A percentile compares a stretch with the other conserved stretches of the same genome.
Evolutionary conservation across 2,329 filamentous ascomycete species (phyloP).

Genomic region (Phialophora verrucosa): DNA sequence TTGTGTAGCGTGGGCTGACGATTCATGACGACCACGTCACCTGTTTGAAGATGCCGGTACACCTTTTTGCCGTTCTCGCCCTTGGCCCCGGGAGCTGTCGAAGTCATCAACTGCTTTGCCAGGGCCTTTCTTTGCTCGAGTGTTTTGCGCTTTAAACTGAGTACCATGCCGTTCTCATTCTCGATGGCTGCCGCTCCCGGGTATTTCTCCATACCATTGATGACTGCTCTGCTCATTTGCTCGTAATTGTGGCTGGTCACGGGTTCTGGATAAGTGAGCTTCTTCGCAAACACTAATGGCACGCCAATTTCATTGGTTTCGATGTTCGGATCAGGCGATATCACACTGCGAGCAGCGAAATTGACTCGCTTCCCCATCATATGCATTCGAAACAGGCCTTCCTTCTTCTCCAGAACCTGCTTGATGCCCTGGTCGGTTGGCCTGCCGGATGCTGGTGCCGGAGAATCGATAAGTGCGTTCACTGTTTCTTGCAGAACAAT

Average conservation of each 20-base stretch:
- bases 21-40: conserved; percentile 98
- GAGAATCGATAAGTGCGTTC: conserved; percentile 91
- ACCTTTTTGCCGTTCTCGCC: conserved; percentile 93
- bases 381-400: conserved; percentile 96
- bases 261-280: conserved; percentile 94
- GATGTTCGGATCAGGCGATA: conserved; percentile 97
- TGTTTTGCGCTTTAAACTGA: conserved; percentile 85
- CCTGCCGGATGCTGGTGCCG: conserved; percentile 79
- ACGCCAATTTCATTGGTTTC: conserved; percentile 99
- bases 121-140: conserved; percentile 85
- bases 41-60: conserved; percentile 91
- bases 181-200: conserved; percentile 93
- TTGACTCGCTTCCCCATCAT: conserved; percentile 99
- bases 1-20: conserved; percentile 97
- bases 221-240: conserved; percentile 92
- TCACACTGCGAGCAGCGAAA: conserved; percentile 95
- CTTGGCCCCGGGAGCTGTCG: conserved; percentile 74
- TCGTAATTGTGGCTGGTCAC: conserved; percentile 97
- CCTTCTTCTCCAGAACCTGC: conserved; percentile 97
- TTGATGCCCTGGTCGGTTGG: conserved; percentile 93
- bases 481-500: conserved; percentile 84
- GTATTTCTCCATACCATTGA: conserved; percentile 93
- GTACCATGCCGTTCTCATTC: conserved; percentile 90
- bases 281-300: conserved; percentile 95
- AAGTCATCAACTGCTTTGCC: conserved; percentile 90